Evolutionary conservation across 2,329 filamentous ascomycete genomes (phyloP).

Genomic region (Onygenales sp.): DNA sequence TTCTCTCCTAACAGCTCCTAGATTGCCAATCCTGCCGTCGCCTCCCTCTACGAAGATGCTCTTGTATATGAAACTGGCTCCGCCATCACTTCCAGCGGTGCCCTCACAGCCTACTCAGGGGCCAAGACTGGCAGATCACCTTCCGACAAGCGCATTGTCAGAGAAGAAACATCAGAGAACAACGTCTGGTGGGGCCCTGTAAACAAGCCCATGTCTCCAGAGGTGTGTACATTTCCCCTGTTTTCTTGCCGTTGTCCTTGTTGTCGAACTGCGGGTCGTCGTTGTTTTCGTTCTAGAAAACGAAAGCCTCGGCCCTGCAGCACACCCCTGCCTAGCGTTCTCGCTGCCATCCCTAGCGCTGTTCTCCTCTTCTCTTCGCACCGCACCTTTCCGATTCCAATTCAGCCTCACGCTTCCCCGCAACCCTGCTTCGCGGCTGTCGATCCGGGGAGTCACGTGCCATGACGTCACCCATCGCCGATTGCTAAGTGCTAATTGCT

Average conservation of each 20-base stretch:
- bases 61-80: conserved; percentile 96
- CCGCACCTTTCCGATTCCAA: conserved; percentile 8
- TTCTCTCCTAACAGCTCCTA: conserved; percentile 19
- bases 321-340: conserved; percentile 2
- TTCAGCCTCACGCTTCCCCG: conserved; percentile 3
- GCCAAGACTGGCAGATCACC: conserved; percentile 97
- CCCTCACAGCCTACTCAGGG: conserved; percentile 93
- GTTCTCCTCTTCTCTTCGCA: not conserved
- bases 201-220: conserved; percentile 96
- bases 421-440: conserved; percentile 21
- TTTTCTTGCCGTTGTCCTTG: conserved; percentile 7
- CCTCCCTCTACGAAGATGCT: conserved; percentile 97
- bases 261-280: not conserved
- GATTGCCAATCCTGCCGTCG: conserved; percentile 86
- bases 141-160: conserved; percentile 93
- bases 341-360: not conserved
- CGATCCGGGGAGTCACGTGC: conserved; percentile 11
- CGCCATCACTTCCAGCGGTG: conserved; percentile 91
- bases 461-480: conserved; percentile 24
- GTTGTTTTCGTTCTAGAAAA: conserved; percentile 1
- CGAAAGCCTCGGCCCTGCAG: not conserved
- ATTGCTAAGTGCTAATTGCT: conserved; percentile 7
- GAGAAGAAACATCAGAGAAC: conserved; percentile 79
- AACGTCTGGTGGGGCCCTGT: conserved; percentile 99
- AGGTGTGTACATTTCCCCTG: conserved; percentile 55